Conservation (phyloP, 2,329 filamentous ascomycete species). For the Podosphaera aphanis region DNA sequence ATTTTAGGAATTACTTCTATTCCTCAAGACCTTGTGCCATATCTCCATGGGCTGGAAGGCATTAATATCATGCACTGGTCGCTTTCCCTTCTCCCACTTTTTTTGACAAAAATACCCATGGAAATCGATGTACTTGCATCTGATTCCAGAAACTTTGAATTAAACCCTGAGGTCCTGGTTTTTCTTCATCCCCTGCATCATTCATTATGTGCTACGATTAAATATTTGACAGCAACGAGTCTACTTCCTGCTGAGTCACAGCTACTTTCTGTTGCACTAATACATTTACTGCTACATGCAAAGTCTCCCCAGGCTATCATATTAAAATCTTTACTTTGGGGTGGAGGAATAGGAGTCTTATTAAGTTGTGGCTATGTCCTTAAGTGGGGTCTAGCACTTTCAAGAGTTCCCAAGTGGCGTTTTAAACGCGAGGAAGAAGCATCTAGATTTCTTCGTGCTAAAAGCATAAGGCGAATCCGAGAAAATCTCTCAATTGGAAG, state of each 20-base stretch:
- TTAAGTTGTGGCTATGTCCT: slow-evolving; percentile 51
- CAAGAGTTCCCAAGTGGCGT: slow-evolving; percentile 76
- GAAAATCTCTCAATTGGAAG: no score
- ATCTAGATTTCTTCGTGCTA: background rate
- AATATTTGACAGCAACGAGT: slow-evolving; percentile 71
- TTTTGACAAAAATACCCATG: slow-evolving; percentile 4
- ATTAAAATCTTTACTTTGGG: slow-evolving; percentile 65
- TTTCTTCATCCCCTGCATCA: slow-evolving; percentile 68
- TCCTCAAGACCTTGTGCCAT: slow-evolving; percentile 49
- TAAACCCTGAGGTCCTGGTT: slow-evolving; percentile 17
- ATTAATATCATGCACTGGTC: slow-evolving; percentile 57
- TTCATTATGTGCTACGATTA: slow-evolving; percentile 46
- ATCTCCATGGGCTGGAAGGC: slow-evolving; percentile 27
- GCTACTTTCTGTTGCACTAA: slow-evolving; percentile 57
- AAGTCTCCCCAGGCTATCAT: slow-evolving; percentile 64
- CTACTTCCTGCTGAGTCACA: slow-evolving; percentile 71
- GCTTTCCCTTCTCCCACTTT: slow-evolving; percentile 45
- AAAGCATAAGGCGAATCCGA: no score
- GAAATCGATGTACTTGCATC: background rate
- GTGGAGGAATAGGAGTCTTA: slow-evolving; percentile 56
- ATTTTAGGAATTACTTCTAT: slow-evolving; percentile 60
- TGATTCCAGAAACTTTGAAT: slow-evolving; percentile 12
- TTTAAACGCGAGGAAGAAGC: slow-evolving; percentile 30
- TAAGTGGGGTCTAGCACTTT: slow-evolving; percentile 62
- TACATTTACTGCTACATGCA: slow-evolving; percentile 60